Percentiles rank a stretch among this genome's conserved stretches.
These are phyloP conservation scores for Acephala macrosclerotiorum DNA, from an alignment of 2,329 filamentous ascomycete genomes.

Conservation along the genomic window DNA sequence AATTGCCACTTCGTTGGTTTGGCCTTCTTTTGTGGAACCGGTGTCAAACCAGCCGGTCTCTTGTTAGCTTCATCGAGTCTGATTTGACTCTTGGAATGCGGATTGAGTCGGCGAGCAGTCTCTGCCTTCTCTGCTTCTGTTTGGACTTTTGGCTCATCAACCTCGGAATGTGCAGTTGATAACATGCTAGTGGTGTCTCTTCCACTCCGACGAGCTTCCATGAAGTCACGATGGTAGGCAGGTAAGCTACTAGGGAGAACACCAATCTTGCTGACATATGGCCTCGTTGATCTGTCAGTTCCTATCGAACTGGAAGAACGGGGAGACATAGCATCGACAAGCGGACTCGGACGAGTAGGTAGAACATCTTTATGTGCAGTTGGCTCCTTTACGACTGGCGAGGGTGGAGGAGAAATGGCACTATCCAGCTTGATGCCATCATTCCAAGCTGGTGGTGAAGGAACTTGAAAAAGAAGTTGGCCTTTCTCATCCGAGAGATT, in stretches of 20 bases:
- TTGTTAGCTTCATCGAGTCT: constrained; percentile 70
- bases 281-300: constrained; percentile 42
- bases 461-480: constrained; percentile 56
- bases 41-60: constrained; percentile 68
- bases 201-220: constrained; percentile 73
- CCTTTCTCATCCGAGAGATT: constrained; percentile 44
- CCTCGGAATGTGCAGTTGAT: constrained; percentile 49
- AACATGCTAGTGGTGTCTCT: constrained; percentile 50
- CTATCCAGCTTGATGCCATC: constrained; percentile 41
- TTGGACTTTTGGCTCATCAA: constrained; percentile 49
- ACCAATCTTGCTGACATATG: constrained; percentile 78
- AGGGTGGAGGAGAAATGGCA: constrained; percentile 30
- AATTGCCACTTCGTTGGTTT: constrained; percentile 97
- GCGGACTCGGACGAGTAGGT: constrained; percentile 34
- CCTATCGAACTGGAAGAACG: constrained; percentile 43
- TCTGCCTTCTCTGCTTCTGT: constrained; percentile 82
- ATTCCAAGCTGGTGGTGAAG: constrained; percentile 62
- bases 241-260: constrained; percentile 92
- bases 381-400: constrained; percentile 31
- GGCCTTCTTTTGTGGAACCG: constrained; percentile 71
- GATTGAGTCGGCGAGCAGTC: constrained; percentile 81
- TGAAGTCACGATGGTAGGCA: constrained; percentile 88
- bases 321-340: constrained; percentile 42
- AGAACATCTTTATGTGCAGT: constrained; percentile 13
- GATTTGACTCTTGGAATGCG: constrained; percentile 77